Conservation (phyloP, 805 yeast genomes). For the Lachancea dasiensis region DNA sequence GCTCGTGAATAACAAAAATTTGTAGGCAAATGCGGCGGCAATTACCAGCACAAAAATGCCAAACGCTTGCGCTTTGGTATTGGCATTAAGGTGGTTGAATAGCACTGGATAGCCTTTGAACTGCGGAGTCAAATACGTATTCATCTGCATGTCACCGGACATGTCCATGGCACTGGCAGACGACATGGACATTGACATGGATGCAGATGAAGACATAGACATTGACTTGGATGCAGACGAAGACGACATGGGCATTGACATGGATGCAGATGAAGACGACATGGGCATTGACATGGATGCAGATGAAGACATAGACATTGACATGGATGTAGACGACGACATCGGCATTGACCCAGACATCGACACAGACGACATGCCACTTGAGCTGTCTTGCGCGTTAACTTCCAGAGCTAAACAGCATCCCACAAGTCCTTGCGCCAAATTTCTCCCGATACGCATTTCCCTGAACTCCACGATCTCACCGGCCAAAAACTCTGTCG, state of each 20-base stretch:
- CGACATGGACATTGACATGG: constrained; percentile 12
- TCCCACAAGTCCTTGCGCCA: background rate
- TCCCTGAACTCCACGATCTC: no score
- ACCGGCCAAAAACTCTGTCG: no score
- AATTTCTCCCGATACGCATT: background rate
- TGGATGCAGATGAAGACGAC: no score
- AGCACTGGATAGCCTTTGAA: constrained; percentile 56
- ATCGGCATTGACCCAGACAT: no score
- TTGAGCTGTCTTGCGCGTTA: no score
- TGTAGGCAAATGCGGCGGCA: constrained; percentile 50
- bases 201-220: no score
- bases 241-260: no score
- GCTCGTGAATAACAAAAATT: constrained; percentile 53
- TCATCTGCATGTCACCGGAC: constrained; percentile 42
- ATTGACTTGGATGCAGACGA: no score
- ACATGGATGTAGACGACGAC: no score
- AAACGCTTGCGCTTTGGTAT: constrained; percentile 55
- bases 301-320: no score
- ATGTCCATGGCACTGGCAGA: constrained; percentile 13
- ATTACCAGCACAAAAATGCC: constrained; percentile 65
- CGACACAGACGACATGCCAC: constrained; percentile 10
- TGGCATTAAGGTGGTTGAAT: constrained; percentile 49
- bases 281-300: constrained; percentile 11
- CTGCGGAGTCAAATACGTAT: constrained; percentile 46
- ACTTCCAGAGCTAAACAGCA: background rate